These are phyloP conservation scores for Cyamopsis tetragonoloba DNA, from an alignment of 306 rosid genomes.

Conservation along the genomic window DNA sequence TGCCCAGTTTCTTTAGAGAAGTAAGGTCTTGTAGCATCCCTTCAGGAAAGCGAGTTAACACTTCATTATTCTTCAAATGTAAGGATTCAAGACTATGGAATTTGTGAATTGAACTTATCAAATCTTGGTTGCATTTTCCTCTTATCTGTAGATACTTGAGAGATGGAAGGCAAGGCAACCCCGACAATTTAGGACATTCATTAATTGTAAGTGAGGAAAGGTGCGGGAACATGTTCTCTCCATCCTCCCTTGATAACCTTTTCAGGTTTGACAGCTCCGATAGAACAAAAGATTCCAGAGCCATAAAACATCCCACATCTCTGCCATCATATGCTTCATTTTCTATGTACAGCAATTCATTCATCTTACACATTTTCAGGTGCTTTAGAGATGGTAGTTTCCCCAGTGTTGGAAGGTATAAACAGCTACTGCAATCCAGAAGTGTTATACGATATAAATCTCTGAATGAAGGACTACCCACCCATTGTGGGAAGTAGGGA, in stretches of 20 bases:
- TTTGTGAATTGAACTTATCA: slow-evolving; percentile 10
- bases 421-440: background rate
- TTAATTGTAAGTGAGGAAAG: background rate
- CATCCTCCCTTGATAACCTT: slow-evolving; percentile 12
- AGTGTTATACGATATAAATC: background rate
- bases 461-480: background rate
- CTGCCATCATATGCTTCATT: slow-evolving; percentile 1
- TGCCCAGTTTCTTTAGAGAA: background rate
- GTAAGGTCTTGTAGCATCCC: slow-evolving; percentile 22
- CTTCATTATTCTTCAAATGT: background rate
- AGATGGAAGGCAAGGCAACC: slow-evolving; percentile 27
- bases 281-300: background rate
- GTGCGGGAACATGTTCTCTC: background rate
- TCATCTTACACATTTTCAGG: background rate
- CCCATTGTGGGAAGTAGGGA: background rate
- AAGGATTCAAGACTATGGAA: slow-evolving; percentile 3
- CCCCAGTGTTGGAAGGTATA: background rate
- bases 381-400: slow-evolving; percentile 9
- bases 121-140: background rate
- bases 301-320: background rate
- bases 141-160: background rate
- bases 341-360: background rate
- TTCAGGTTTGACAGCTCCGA: slow-evolving; percentile 13
- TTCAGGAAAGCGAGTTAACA: slow-evolving; percentile 5
- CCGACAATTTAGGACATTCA: slow-evolving; percentile 13